Base-by-base conservation (phyloP, 2,329 filamentous ascomycete species). In the Paracoccidioides brasiliensis region DNA sequence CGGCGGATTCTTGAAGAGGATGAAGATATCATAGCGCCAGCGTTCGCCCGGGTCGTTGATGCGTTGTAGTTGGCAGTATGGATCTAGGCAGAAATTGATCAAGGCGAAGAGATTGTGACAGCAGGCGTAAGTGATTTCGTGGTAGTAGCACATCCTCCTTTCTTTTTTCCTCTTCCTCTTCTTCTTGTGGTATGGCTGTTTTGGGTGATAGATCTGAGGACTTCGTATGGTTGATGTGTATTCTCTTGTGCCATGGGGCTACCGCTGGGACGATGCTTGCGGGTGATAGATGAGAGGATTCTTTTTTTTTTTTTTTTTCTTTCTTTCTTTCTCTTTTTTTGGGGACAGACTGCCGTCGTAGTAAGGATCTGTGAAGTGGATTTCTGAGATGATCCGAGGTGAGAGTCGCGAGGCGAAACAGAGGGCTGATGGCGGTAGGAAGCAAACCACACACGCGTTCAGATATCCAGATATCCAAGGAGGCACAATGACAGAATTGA, bases 41-140 rank as follows among this genome's bases (percentile, higher is more conserved):
- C 60, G 61, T 40, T 66, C 50, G 0, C 54, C 43, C 0, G 64
- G 61, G 38, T 69, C 63, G 22, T 69, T 66, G 55, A 70, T 69
- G 2, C 64, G 65, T 9, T 61, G 56, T 0, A 70, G 58, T 41
- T 68, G 63, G n/a, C 44, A 10, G 9, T 62, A 53, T 6, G 65
- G 52, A 4, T 53, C 12, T 3, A 22, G 49, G 58, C 69, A 70
- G 59, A 66, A 63, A 5, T 55, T 28, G 37, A 58, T 41, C 3
- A 42, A 22, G n/a, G 49, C 41, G 37, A 40, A 52, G 35, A 40
- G 49, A 37, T 14, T 40, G 53, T 69, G 67, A 8, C 56, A 53
- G 62, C 68, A 69, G 42, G 45, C n/a, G 57, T 61, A 63, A 48
- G 52, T 55, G 22, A 61, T 60, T 14, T 60, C 60, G 2, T 57